Base-by-base conservation (phyloP, 2,329 filamentous ascomycete genomes). In the Fusarium algeriense region DNA sequence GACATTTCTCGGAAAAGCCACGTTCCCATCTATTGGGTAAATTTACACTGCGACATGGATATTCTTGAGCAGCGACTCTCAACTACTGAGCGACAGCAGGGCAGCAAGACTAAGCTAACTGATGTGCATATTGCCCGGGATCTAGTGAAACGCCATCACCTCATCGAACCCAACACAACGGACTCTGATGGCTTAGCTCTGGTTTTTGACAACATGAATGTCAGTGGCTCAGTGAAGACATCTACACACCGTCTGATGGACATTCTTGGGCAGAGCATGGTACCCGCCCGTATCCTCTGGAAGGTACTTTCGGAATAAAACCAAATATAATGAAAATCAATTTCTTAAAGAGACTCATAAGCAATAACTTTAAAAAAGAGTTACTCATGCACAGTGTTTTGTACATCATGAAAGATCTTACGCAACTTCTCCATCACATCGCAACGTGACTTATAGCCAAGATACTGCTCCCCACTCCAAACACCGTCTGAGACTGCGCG, bases 11-110 rank as follows among this genome's bases (percentile, higher is more conserved):
- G 41, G 3, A 46, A 56, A 6, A 56, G 28, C 0, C 15, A 56
- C 13, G 15, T 43, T 4, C 50, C 58, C 0, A 53, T 75, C 0
- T 58, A 66, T 15, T 73, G 70, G 72, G n/a, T 73, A 10, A 75
- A 73, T 19, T 2, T 60, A 14, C 3, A 20, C 8, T 59, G 44
- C 23, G 19, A 32, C 9, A 10, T 19, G 7, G 13, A 4, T 38
- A 32, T 49, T 6, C 23, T 59, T 2, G 23, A 50, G 26, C 15
- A 38, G n/a, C 44, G 54, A 4, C 4, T 44, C n/a, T 43, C 37
- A 19, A 26, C 20, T 4, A 38, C 60, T 35, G 60, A 52, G 19
- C 34, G 55, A 20, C 40, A 35, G 20, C 17, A 46, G 14, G 13
- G 45, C 1, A 35, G 56, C 7, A 64, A 63, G 5, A 28, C 34